These are phyloP conservation scores for Eucalyptus pumila DNA, from an alignment of 345 rosid species.

Conservation along the genomic window DNA sequence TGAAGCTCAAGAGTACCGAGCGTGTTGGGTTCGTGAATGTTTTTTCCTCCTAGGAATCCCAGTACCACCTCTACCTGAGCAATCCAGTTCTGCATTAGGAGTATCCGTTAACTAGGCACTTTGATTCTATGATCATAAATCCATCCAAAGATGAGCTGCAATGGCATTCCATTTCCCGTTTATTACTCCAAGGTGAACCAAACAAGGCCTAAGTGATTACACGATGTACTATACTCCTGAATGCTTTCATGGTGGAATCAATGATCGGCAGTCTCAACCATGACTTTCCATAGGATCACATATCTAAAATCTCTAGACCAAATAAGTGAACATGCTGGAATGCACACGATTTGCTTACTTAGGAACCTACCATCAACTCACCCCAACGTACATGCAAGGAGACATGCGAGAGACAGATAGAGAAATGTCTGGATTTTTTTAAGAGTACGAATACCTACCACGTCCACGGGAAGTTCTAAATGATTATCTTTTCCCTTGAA, in stretches of 20 bases:
- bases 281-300: background rate
- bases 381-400: background rate
- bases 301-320: background rate
- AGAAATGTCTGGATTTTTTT: background rate
- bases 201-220: background rate
- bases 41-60: background rate
- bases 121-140: background rate
- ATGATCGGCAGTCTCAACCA: background rate
- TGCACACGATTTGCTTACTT: background rate
- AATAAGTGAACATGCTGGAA: background rate
- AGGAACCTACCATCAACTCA: background rate
- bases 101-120: background rate
- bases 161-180: background rate
- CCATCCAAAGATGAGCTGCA: background rate
- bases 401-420: background rate
- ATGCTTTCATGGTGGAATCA: background rate
- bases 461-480: conserved; percentile 46
- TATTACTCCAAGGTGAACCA: background rate
- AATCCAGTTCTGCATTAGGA: background rate
- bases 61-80: background rate
- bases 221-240: background rate
- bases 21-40: no score
- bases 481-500: conserved; percentile 68
- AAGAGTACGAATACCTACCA: background rate
- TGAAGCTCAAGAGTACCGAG: no score